These are phyloP conservation scores for Hericium erinaceus DNA, from an alignment of 768 basidiomycete genomes.

Conservation along the genomic window DNA sequence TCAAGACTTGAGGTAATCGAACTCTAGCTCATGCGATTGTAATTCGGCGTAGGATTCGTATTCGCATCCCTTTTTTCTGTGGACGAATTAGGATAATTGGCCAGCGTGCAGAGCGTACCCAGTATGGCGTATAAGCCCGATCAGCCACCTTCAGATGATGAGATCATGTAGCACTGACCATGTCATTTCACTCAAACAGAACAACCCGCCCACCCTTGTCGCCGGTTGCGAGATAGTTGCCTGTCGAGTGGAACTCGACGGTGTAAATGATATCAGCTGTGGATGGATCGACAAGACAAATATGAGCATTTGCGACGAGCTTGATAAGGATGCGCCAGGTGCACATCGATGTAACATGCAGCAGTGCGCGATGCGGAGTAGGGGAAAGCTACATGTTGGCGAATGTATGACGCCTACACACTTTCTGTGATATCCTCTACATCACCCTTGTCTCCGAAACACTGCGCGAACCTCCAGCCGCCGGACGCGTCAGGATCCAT, in stretches of 20 bases:
- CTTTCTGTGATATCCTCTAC: conserved; percentile 99
- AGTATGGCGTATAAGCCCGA: conserved; percentile 2
- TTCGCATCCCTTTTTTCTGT: conserved; percentile 99
- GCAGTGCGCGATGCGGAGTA: too few species aligned
- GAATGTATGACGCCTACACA: conserved; percentile 25
- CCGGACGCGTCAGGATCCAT: conserved; percentile 83
- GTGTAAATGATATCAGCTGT: conserved; percentile 99
- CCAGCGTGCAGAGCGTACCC: neutral
- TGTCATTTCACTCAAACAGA: conserved; percentile 96
- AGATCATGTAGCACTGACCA: conserved; percentile 41
- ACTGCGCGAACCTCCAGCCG: conserved; percentile 98
- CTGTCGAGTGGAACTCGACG: conserved; percentile 98
- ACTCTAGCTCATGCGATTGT: conserved; percentile 99
- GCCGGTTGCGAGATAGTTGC: conserved; percentile 98
- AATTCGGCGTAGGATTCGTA: conserved; percentile 99
- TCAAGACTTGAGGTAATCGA: conserved; percentile 98
- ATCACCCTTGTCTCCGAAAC: conserved; percentile 99
- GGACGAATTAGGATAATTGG: neutral
- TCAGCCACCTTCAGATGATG: conserved; percentile 1
- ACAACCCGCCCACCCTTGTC: conserved; percentile 99
- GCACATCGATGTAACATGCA: neutral
- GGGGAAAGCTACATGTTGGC: conserved; percentile 4
- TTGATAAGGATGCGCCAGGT: neutral
- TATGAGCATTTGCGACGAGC: conserved; percentile 3
- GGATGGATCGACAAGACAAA: conserved; percentile 9